Evolutionary conservation across 768 basidiomycete genomes (phyloP), one percentile per base, ranked within the genome.

Genomic region (Mycena rebaudengoi): DNA sequence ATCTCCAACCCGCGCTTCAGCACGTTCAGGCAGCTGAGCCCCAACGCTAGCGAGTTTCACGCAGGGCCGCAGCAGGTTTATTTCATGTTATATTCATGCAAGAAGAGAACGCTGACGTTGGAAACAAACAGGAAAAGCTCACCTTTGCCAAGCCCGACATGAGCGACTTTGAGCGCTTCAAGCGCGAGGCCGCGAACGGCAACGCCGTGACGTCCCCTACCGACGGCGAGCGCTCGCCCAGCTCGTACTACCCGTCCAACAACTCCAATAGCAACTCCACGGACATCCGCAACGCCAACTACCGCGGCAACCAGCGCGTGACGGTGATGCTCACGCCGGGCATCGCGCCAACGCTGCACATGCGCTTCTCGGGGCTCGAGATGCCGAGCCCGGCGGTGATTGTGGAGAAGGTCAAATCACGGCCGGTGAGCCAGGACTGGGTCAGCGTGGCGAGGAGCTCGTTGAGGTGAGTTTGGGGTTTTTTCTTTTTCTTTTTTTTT

Each of bases 1-100:
- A 87, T 90, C 44, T 82, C 87, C 46, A 85, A 86, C 63, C 86
- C 86, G 41, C 82, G 83, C 26, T 67, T 80, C 55, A 86, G 81
- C 68, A 84, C 84, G 20, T 87, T 90, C 74, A 83, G 76, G 21
- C 83, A 83, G 65, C 69, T 89, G n/a, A 78, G 87, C 0, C 86
- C 82, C 16, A 76, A 76, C 11, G 80, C 79, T 16, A 73, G 78
- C 12, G 67, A 72, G 1, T 84, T 83, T 63, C 81, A 82, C 63
- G 64, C 75, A 13, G 66, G 68, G 16, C 75, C 77, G 29, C 74
- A 73, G n/a, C n/a, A n/a, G n/a, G n/a, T n/a, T n/a, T n/a, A n/a
- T n/a, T n/a, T n/a, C n/a, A n/a, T n/a, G n/a, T n/a, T n/a, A n/a
- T n/a, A n/a, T n/a, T n/a, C n/a, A n/a, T n/a, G n/a, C n/a, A n/a